Evolutionary conservation across 129 eudicot genomes (phyloP), one percentile per base, ranked within the genome.

Genomic region (Escallonia rubra): DNA sequence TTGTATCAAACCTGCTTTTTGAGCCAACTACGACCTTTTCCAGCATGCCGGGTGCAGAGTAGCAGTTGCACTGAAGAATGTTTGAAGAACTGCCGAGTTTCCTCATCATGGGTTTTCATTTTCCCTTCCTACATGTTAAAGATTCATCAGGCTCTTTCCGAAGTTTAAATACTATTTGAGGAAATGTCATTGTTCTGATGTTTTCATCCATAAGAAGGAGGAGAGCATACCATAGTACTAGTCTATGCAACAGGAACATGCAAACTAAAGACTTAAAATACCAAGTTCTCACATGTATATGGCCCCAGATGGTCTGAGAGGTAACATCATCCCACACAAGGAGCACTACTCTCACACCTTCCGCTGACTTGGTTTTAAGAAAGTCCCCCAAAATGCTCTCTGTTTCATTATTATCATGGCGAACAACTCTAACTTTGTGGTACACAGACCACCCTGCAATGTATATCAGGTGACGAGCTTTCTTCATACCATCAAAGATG

Each of bases 311-410:
- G 78, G 82, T 86, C 67, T 71, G 80, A 16, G 99, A 93, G 74
- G 99, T 93, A 57, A 93, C 90, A 83, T 93, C 99, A 80, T 93
- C 96, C 99, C 99, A 93, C n/a, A 93, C 80, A 67, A 93, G 93
- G 43, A 93, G 90, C 67, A 93, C 61, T 23, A 93, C 99, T 75
- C 96, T 71, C 34, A 89, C 95, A 64, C 99, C 99, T 66, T 89
- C 99, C 9, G 84, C 88, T 2, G 99, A 80, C 80, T 94, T 94
- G 34, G 52, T 69, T 72, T 86, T 94, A 41, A 94, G 83, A 82
- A 94, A 85, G 2, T 83, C 88, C 10, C 99, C 99, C 78, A 94
- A 78, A 49, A 63, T 58, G 71, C 79, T 78, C 44, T 76, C 74
- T 52, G 68, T 54, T 38, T 77, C 69, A 64, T 67, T 74, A 50